Evolutionary conservation across 345 rosid genomes (phyloP).

Genomic region (Lagerstroemia speciosa): DNA sequence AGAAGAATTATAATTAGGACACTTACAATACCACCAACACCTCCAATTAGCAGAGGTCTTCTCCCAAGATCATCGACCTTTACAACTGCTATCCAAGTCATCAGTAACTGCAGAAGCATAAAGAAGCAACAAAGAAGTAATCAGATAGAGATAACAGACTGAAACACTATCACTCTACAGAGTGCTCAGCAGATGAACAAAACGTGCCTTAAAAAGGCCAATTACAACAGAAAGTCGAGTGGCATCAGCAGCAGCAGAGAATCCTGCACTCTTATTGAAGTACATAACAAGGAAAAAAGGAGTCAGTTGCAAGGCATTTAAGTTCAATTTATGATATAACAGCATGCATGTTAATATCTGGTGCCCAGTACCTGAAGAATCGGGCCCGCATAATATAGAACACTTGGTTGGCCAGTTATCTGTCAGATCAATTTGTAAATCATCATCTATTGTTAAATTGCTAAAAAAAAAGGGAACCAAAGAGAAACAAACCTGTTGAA

Average conservation of each 20-base stretch:
- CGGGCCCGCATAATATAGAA: slow-evolving; percentile 85
- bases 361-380: slow-evolving; percentile 70
- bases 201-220: slow-evolving; percentile 75
- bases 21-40: slow-evolving; percentile 84
- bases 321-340: slow-evolving; percentile 3
- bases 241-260: slow-evolving; percentile 97
- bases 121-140: not conserved
- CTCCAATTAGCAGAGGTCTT: slow-evolving; percentile 83
- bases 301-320: slow-evolving; percentile 3
- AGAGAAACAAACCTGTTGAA: slow-evolving; percentile 60
- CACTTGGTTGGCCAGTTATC: slow-evolving; percentile 99
- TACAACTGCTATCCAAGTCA: slow-evolving; percentile 83
- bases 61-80: slow-evolving; percentile 92
- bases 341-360: not conserved
- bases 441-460: not conserved
- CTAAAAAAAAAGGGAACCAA: not conserved
- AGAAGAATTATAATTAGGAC: not conserved
- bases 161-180: not conserved
- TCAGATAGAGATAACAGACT: slow-evolving; percentile 3
- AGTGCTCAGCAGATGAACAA: not conserved
- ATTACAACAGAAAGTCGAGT: slow-evolving; percentile 82
- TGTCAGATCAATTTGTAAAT: slow-evolving; percentile 21
- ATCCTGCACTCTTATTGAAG: slow-evolving; percentile 67
- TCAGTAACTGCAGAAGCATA: slow-evolving; percentile 41
- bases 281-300: slow-evolving; percentile 10